Evolutionary conservation across 2,329 filamentous ascomycete genomes (phyloP), one percentile per base, ranked within the genome.

Genomic region (Hymenoscyphus repandus): DNA sequence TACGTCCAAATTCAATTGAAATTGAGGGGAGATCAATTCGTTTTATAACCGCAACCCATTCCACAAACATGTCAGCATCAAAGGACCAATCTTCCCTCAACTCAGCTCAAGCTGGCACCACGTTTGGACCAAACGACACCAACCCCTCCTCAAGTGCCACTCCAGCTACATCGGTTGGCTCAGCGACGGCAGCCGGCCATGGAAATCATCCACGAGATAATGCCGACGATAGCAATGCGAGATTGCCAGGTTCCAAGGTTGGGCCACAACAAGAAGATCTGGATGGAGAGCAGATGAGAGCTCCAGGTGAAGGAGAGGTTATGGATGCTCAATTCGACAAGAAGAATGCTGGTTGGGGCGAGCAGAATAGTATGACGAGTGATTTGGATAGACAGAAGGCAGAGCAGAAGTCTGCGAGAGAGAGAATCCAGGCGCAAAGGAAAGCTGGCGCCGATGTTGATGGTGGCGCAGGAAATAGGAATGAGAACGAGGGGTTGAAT

Each of bases 251-350:
- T 7, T 56, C 56, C 2, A 60, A 58, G 45, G 11, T 61, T 11
- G 64, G 64, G 20, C 60, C 60, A 17, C 64, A 63, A 44, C 52
- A 64, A 7, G 64, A 64, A 39, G 64, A 66, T 50, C 49, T 66
- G 1, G 57, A 65, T 3, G 63, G 63, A n/a, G 64, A 66, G 22
- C 58, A 64, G 47, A 64, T 65, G 62, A 34, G 56, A 17, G 58
- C 58, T n/a, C 11, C 57, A 1, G 62, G 59, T 17, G 63, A 66
- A 52, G 63, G 64, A 54, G 50, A 64, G 15, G 58, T 65, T 6
- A 65, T 66, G 62, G 37, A 56, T 45, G 62, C 60, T 17, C 64
- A 66, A 36, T 52, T 65, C 11, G 44, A 65, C 42, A 67, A 67
- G 56, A 64, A 62, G 53, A 56, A 60, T 47, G 62, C 60, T 1